Base-by-base conservation (phyloP, 768 basidiomycete species). In the Cantharellus anzutake region DNA sequence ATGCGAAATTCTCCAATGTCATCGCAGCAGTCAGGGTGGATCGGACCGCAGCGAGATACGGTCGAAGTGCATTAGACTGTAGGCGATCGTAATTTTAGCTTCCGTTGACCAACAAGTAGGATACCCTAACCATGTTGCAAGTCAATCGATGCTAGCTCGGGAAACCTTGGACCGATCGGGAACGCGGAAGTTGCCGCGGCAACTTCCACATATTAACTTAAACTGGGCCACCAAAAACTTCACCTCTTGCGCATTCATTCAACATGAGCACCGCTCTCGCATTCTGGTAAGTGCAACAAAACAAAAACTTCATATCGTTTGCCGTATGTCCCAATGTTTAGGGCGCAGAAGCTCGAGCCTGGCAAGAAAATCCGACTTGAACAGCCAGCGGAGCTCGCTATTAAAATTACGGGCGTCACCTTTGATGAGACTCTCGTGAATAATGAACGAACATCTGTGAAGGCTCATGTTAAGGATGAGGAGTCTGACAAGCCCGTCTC, bases 21-120 rank as follows among this genome's bases (percentile, higher is more conserved):
- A 99, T 75, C 2, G 96, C 93, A 39, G 96, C 94, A n/a, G 94
- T 98, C 56, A 99, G 76, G 34, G 96, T 96, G 3, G 90, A 90
- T 64, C 96, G 78, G 60, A 99, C 96, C 20, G 92, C 92, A 34
- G 89, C 86, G 59, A 99, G 84, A 72, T 99, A 98, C 2, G 94
- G 93, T 68, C 94, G 79, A 52, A 98, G 77, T 3, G 88, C 86
- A 75, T 97, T 96, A 1, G 94, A 94, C 94, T 98, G 65, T 7
- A 1, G 20, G 20, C 0, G 20, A 29, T 29, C 20, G 20, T 29
- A 29, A 29, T 29, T 29, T 29, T 29, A 29, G 20, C 20, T 29
- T 29, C 20, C 20, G 20, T 29, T 29, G 20, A 29, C 20, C 20
- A 29, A 29, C 20, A 29, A 29, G 20, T 29, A 29, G 20, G 20